Evolutionary conservation across 2,329 filamentous ascomycete species (phyloP), one percentile per base, ranked within the genome.

Genomic region (Raffaelea deltoideospora): DNA sequence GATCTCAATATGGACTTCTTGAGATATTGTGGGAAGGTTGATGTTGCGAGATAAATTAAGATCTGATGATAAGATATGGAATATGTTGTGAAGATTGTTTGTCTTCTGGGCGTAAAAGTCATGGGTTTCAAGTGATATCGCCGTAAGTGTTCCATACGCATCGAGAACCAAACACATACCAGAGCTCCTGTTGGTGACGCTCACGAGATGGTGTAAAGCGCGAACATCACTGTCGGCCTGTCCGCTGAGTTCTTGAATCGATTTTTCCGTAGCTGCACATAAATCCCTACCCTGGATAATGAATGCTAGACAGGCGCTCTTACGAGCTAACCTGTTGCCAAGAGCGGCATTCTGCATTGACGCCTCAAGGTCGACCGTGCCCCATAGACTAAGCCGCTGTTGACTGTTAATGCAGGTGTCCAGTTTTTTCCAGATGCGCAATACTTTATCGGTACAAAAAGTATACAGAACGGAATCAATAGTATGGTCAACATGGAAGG

Each of bases 381-480:
- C 79, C 76, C 87, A 93, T 27, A 92, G 67, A 38, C 81, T 73
- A 52, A 95, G 64, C 5, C 80, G 72, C 36, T 84, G 76, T 11
- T 77, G 63, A 5, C 31, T 31, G 14, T 35, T 32, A 17, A 76
- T 72, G 47, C 80, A 72, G 27, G 74, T 69, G 42, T 93, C 83
- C 5, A 75, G 76, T 9, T 79, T 70, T 1, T 79, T 78, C 88
- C 88, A 98, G 29, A 95, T 70, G 32, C 87, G 73, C 43, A 96
- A 61, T 34, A 78, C 64, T 40, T 79, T 76, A 53, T 98, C 90
- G 13, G 75, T 69, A 47, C 85, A 92, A 44, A 87, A 74, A 0
- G 90, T 94, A 52, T 94, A 96, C 2, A 98, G 67, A 1, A 93
- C 79, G 55, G 94, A 90, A 28, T 90, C 81, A 38, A 79, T 71